These are phyloP conservation scores for Golubevia pallescens DNA, from an alignment of 1,284 basidiomycete species.

Conservation along the genomic window DNA sequence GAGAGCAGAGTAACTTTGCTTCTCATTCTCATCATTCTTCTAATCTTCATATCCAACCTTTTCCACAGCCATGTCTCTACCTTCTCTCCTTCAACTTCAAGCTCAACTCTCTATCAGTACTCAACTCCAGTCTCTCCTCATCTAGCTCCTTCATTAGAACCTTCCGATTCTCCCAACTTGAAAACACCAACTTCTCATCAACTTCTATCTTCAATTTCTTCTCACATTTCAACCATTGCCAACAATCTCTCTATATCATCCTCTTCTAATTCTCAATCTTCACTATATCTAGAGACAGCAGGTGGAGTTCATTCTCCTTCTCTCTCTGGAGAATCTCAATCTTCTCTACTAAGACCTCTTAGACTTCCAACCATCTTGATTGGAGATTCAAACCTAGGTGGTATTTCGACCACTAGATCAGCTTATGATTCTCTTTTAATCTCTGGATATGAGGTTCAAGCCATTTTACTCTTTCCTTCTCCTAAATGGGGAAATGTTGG, in stretches of 20 bases:
- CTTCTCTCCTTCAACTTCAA: constrained; percentile 21
- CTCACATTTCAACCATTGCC: not conserved
- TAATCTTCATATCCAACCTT: not conserved
- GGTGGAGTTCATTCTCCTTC: constrained; percentile 87
- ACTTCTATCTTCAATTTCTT: not conserved
- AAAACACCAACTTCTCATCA: not conserved
- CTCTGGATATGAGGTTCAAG: constrained; percentile 87
- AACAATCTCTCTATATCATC: too few species aligned
- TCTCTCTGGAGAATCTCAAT: constrained; percentile 82
- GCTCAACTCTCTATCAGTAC: constrained; percentile 43
- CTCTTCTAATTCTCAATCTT: too few species aligned
- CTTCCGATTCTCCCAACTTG: not conserved
- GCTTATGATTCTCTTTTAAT: constrained; percentile 88
- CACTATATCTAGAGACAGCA: too few species aligned
- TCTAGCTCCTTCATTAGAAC: constrained; percentile 33
- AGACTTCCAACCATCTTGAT: constrained; percentile 84
- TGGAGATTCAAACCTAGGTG: constrained; percentile 86
- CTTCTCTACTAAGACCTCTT: constrained; percentile 68
- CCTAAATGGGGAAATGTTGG: too few species aligned
- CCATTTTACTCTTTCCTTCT: constrained; percentile 76
- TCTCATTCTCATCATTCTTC: not conserved
- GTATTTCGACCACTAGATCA: constrained; percentile 91
- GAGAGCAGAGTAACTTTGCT: not conserved
- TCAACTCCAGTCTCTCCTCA: constrained; percentile 49
- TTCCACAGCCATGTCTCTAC: constrained; percentile 27